Percentiles rank a stretch among this genome's conserved stretches.
Conservation (phyloP, 2,329 filamentous ascomycete genomes). For the Aspergillus fischeri region DNA sequence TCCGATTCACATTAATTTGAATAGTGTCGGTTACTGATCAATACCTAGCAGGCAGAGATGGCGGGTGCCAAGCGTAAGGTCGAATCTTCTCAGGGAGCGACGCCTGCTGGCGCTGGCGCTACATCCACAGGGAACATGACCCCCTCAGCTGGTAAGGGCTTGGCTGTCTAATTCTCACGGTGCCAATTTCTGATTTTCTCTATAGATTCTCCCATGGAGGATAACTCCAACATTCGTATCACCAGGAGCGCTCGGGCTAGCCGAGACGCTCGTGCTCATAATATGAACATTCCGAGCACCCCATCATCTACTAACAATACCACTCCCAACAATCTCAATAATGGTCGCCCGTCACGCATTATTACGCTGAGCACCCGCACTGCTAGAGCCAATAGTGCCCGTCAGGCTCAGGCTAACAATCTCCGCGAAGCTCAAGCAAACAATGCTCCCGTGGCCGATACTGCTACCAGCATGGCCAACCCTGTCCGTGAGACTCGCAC, state of each 20-base stretch:
- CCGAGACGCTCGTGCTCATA: slow-evolving; percentile 19
- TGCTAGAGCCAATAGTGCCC: slow-evolving; percentile 10
- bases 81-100: slow-evolving; percentile 21
- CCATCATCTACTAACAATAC: slow-evolving; percentile 8
- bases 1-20: neutral
- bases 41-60: slow-evolving; percentile 27
- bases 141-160: slow-evolving; percentile 21
- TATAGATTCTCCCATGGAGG: slow-evolving; percentile 15
- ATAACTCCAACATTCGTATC: slow-evolving; percentile 16
- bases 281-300: neutral
- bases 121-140: slow-evolving; percentile 16
- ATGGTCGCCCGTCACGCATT: slow-evolving; percentile 18
- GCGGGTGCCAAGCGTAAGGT: slow-evolving; percentile 34
- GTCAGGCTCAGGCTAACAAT: neutral
- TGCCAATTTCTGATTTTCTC: slow-evolving; percentile 6
- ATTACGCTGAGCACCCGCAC: slow-evolving; percentile 19
- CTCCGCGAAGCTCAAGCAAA: slow-evolving; percentile 5
- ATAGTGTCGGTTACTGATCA: slow-evolving; percentile 5
- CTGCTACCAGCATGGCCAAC: slow-evolving; percentile 5
- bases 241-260: slow-evolving; percentile 22
- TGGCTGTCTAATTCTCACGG: neutral
- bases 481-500: slow-evolving; percentile 20
- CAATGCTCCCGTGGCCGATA: slow-evolving; percentile 4
- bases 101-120: slow-evolving; percentile 10
- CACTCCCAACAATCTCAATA: slow-evolving; percentile 6